These are phyloP conservation scores for Tulasnella sp. DNA, from an alignment of 768 basidiomycete genomes.

Conservation along the genomic window DNA sequence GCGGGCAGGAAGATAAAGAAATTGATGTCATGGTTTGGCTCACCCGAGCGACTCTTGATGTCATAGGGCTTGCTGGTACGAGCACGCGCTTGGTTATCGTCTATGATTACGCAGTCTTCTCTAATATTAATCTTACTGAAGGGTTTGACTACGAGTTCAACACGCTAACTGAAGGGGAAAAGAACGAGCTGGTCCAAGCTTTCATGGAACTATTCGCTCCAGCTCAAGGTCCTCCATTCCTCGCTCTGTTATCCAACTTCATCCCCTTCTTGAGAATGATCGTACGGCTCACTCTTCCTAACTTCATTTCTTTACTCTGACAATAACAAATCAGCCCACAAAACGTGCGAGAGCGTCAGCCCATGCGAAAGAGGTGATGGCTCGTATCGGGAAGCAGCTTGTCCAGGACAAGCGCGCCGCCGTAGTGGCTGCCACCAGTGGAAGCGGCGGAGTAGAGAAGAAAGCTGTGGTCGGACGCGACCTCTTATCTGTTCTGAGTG, in stretches of 20 bases:
- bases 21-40: slow-evolving; percentile 22
- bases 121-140: background rate
- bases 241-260: background rate
- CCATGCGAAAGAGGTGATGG: slow-evolving; percentile 23
- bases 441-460: slow-evolving; percentile 41
- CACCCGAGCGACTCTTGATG: slow-evolving; percentile 38
- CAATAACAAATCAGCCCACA: background rate
- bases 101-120: background rate
- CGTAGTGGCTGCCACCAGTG: slow-evolving; percentile 34
- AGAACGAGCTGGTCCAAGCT: slow-evolving; percentile 45
- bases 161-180: slow-evolving; percentile 41
- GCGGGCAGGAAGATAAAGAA: background rate
- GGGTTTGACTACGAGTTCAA: slow-evolving; percentile 46
- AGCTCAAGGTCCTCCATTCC: background rate
- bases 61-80: slow-evolving; percentile 40
- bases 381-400: slow-evolving; percentile 38
- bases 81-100: background rate
- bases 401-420: slow-evolving; percentile 44
- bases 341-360: background rate
- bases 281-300: background rate
- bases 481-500: slow-evolving; percentile 44
- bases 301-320: background rate
- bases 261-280: background rate
- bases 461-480: slow-evolving; percentile 44
- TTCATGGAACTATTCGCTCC: slow-evolving; percentile 41